Percentiles rank a stretch among this genome's conserved stretches.
Conservation (phyloP, 192 early-diverging fungal genomes). For the Backusella psychrophila region DNA sequence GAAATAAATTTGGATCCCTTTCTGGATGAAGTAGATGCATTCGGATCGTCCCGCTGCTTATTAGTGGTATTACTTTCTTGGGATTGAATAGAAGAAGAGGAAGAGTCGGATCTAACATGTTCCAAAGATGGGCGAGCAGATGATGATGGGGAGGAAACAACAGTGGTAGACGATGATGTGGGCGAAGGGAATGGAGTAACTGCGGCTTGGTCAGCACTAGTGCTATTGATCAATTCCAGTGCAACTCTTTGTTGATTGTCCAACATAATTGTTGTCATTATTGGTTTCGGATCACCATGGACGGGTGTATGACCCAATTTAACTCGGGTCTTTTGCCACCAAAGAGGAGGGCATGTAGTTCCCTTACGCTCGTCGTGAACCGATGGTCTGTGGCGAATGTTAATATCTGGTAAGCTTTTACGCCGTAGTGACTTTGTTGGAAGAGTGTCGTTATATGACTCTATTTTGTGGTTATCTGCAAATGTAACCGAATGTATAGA, state of each 20-base stretch:
- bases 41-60: neutral
- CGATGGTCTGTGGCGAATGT: neutral
- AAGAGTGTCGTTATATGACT: neutral
- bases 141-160: neutral
- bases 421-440: neutral
- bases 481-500: neutral
- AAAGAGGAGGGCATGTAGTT: conserved; percentile 4
- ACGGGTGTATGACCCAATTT: neutral
- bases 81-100: neutral
- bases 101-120: neutral
- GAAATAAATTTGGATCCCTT: neutral
- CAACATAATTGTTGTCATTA: neutral
- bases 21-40: neutral
- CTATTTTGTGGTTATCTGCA: neutral
- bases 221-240: neutral
- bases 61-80: neutral
- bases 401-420: neutral
- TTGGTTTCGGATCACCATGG: neutral
- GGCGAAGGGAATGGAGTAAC: neutral
- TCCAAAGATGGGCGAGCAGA: neutral
- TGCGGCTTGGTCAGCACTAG: neutral
- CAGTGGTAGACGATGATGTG: neutral
- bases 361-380: neutral
- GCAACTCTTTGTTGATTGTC: neutral
- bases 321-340: conserved; percentile 12